Base-by-base conservation (phyloP, 306 rosid genomes). In the Quercus ilex region DNA sequence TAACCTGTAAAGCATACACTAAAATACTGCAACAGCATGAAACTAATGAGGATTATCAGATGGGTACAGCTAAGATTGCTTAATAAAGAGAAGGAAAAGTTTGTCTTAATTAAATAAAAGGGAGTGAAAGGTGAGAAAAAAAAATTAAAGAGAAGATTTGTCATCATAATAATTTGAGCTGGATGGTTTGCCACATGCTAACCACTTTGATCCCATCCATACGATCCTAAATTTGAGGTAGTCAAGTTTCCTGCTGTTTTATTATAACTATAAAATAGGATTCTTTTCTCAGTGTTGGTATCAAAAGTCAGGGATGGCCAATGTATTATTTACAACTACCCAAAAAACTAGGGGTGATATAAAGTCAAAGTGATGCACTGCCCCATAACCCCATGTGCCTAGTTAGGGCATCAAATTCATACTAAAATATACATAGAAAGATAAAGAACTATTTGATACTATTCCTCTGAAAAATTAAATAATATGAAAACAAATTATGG, bases 161-260 rank as follows among this genome's bases (percentile, higher is more conserved):
- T 14, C 69, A 63, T 28, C 69, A 63, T 63, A 63, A 63, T 59
- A 59, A 20, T 10, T 59, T 59, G 26, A 59, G 65, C 65, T 59
- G 65, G 65, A 59, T 63, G 69, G 69, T 63, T 63, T 28, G 69
- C 35, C 69, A 63, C 69, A 63, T 63, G 69, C 69, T 63, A 63
- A 63, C 20, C 69, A 63, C 69, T 63, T 63, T 63, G 69, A 28
- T 63, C 4, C 69, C 30, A 63, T 63, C 11, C 69, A 28, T 28
- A 15, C 30, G 69, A 63, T 63, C 69, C 69, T 63, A 33, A 63
- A 63, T 63, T 63, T 63, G 69, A 63, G 69, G 41, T 6, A 26
- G 41, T 23, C 43, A 63, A 63, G 20, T 28, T 26, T 63, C 69
- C 69, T 63, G 69, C 69, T 63, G 7, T 63, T 26, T 63, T 63